These are phyloP conservation scores for Ophiobolus disseminans DNA, from an alignment of 2,329 filamentous ascomycete genomes.

Conservation along the genomic window DNA sequence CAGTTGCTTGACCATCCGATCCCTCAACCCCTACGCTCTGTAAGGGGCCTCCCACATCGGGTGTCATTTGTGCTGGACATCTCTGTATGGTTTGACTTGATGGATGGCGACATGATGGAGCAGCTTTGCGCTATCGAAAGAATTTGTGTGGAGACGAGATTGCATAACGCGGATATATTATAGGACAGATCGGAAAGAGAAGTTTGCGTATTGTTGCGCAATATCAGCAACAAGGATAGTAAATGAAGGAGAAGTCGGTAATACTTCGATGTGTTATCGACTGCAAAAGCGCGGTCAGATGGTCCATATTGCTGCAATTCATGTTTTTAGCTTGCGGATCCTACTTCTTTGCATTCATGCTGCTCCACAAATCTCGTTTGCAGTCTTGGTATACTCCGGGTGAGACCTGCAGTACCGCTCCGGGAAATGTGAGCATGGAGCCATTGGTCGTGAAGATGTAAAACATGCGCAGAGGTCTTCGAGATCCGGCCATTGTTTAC, in stretches of 20 bases:
- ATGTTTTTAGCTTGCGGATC: conserved; percentile 18
- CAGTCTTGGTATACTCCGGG: conserved; percentile 2
- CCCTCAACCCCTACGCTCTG: conserved; percentile 77
- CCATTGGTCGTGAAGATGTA: conserved; percentile 8
- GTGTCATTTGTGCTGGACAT: background rate
- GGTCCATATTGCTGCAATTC: conserved; percentile 28
- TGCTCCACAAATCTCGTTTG: conserved; percentile 24
- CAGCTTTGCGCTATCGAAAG: conserved; percentile 21
- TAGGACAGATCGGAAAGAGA: conserved; percentile 22
- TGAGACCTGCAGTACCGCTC: conserved; percentile 1
- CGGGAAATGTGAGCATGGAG: background rate
- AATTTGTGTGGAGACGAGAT: conserved; percentile 41
- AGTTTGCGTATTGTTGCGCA: conserved; percentile 42
- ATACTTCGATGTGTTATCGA: conserved; percentile 42
- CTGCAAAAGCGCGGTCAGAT: conserved; percentile 14
- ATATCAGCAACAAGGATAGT: conserved; percentile 22
- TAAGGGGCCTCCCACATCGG: conserved; percentile 31
- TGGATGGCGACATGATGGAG: conserved; percentile 3
- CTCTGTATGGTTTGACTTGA: background rate
- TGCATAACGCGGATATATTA: conserved; percentile 41
- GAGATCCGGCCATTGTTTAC: conserved; percentile 25
- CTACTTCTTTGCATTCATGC: conserved; percentile 16
- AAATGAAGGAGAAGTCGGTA: conserved; percentile 24
- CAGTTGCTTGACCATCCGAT: conserved; percentile 84
- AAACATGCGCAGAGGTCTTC: conserved; percentile 10